Evolutionary conservation across 176 grass and related monocot species (phyloP).

Genomic region (Aegilops umbellulata): DNA sequence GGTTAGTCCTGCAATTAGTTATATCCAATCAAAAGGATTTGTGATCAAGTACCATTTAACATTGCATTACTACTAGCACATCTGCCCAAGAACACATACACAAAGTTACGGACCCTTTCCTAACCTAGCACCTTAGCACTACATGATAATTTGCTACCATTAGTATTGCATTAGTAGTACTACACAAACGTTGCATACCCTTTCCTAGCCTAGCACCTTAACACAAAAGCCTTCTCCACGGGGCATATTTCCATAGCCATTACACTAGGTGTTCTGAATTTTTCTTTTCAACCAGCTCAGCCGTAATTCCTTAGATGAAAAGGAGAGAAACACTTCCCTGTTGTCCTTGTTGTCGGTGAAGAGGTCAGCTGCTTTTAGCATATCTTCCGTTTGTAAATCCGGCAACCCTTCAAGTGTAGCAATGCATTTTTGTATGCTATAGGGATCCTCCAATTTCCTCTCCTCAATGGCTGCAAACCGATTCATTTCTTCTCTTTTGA

Average conservation of each 20-base stretch:
- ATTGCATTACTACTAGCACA: no score
- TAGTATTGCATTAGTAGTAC: not conserved
- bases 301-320: no score
- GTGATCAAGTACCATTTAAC: no score
- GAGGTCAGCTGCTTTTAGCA: not conserved
- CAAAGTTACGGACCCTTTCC: no score
- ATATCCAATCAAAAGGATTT: no score
- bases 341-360: not conserved
- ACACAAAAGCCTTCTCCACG: not conserved
- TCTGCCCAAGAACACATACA: no score
- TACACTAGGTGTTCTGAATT: not conserved
- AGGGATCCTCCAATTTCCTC: not conserved
- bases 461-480: no score
- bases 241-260: not conserved
- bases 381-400: not conserved
- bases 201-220: not conserved
- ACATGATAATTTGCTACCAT: not conserved
- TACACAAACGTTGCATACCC: not conserved
- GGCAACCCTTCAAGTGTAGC: not conserved
- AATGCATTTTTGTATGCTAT: not conserved
- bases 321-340: no score
- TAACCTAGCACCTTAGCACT: no score
- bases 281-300: not conserved
- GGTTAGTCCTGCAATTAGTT: not conserved
- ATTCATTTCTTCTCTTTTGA: no score